Evolutionary conservation across 345 rosid genomes (phyloP).

Genomic region (Trapa incisa): DNA sequence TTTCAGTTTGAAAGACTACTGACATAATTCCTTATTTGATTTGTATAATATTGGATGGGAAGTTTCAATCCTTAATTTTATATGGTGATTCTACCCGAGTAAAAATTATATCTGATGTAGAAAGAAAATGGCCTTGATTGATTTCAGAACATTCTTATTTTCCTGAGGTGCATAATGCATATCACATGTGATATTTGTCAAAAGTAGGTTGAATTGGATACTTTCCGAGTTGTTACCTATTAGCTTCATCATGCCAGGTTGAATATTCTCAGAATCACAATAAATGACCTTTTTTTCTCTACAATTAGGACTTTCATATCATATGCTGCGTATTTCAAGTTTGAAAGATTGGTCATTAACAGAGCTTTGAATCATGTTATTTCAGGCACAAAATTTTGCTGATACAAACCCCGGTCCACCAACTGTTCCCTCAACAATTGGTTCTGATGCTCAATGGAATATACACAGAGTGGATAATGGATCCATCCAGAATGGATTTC

Average conservation of each 20-base stretch:
- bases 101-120: neutral
- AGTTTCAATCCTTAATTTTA: neutral
- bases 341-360: neutral
- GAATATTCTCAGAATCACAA: neutral
- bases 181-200: conserved; percentile 11
- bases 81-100: neutral
- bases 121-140: neutral
- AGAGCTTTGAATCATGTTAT: neutral
- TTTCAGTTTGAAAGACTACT: too few relatives aligned
- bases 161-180: conserved; percentile 3
- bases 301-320: neutral
- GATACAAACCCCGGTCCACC: conserved; percentile 55
- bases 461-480: conserved; percentile 37
- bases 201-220: neutral
- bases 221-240: conserved; percentile 19
- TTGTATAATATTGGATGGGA: neutral
- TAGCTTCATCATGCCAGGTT: neutral
- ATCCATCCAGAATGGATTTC: conserved; percentile 44
- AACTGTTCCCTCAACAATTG: conserved; percentile 26
- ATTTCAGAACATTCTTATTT: neutral
- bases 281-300: neutral
- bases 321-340: neutral
- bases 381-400: conserved; percentile 46
- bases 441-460: conserved; percentile 42
- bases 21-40: neutral